A percentile compares a stretch with the other conserved stretches of the same genome.
phyloP scores from a whole-genome alignment of 352 stramenopile species.

The Globisporangium splendens region DNA sequence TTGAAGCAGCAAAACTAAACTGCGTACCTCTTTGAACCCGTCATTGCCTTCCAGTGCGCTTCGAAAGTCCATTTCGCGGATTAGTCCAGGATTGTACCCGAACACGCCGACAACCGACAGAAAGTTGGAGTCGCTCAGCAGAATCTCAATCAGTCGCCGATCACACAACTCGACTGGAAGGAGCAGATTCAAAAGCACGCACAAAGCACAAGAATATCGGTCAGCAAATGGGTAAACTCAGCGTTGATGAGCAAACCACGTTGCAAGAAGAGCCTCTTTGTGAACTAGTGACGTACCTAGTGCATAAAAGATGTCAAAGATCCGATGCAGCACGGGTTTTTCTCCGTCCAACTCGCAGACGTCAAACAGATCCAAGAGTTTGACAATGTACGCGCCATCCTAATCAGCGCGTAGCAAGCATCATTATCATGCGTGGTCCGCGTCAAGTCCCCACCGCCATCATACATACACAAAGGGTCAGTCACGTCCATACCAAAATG shows the following conservation, averaged over 20 bases:
- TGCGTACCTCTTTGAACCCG: slow-evolving; percentile 61
- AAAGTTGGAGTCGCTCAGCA: slow-evolving; percentile 76
- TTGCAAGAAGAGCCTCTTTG: background rate
- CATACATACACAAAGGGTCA: slow-evolving; percentile 1
- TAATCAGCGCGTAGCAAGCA: slow-evolving; percentile 11
- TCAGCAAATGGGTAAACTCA: background rate
- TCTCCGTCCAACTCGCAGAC: slow-evolving; percentile 65
- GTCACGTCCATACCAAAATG: background rate
- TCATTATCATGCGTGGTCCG: too few species aligned
- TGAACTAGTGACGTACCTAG: slow-evolving; percentile 29
- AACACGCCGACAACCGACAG: slow-evolving; percentile 80
- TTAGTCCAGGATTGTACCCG: slow-evolving; percentile 72
- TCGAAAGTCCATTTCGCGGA: slow-evolving; percentile 75
- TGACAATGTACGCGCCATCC: slow-evolving; percentile 71
- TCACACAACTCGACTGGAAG: slow-evolving; percentile 71
- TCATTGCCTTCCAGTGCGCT: slow-evolving; percentile 49
- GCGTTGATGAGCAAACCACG: background rate
- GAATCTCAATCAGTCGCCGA: slow-evolving; percentile 54
- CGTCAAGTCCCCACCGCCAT: slow-evolving; percentile 3
- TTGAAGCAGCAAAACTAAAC: too few species aligned
- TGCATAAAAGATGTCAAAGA: slow-evolving; percentile 78
- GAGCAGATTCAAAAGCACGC: background rate
- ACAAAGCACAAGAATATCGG: background rate
- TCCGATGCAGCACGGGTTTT: slow-evolving; percentile 47
- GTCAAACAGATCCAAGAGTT: slow-evolving; percentile 73